Percentiles rank a stretch among this genome's conserved stretches.
phyloP scores from a whole-genome alignment of 306 rosid species.

The Prunus mongolica region DNA sequence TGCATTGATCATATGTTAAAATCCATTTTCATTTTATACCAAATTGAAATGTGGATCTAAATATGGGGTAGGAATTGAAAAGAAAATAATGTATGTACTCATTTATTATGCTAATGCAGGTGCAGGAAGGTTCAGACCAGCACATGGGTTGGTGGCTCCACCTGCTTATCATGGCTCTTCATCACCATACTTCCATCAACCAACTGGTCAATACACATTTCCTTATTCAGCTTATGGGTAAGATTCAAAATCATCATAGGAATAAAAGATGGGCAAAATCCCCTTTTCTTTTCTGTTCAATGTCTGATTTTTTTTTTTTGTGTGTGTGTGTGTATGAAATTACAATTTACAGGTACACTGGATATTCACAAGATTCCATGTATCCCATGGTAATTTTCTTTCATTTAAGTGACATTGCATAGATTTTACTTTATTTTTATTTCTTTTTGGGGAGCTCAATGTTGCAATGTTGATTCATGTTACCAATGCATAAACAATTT shows the following conservation, averaged over 20 bases:
- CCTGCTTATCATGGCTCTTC: conserved; percentile 66
- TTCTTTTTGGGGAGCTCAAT: background rate
- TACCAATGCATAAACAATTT: conserved; percentile 6
- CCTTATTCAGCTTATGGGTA: conserved; percentile 90
- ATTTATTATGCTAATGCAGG: conserved; percentile 25
- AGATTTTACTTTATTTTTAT: background rate
- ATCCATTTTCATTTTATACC: background rate
- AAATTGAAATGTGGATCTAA: conserved; percentile 16
- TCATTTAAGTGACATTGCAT: background rate
- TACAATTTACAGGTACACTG: conserved; percentile 57
- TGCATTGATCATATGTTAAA: background rate
- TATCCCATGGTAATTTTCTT: conserved; percentile 57
- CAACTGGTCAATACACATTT: conserved; percentile 63
- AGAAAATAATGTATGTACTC: background rate
- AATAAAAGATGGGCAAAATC: background rate
- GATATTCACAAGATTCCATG: conserved; percentile 72
- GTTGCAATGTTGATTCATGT: background rate
- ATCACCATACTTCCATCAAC: conserved; percentile 62
- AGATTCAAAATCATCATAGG: conserved; percentile 8
- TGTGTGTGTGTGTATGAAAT: background rate
- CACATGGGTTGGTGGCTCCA: conserved; percentile 55
- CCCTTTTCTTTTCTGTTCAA: background rate
- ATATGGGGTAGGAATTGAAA: background rate
- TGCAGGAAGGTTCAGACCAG: conserved; percentile 62
- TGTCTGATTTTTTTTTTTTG: conserved; percentile 5